A percentile compares a stretch with the other conserved stretches of the same genome.
Evolutionary conservation across 2,329 filamentous ascomycete species (phyloP).

Genomic region (Pestalotiopsis sp.): DNA sequence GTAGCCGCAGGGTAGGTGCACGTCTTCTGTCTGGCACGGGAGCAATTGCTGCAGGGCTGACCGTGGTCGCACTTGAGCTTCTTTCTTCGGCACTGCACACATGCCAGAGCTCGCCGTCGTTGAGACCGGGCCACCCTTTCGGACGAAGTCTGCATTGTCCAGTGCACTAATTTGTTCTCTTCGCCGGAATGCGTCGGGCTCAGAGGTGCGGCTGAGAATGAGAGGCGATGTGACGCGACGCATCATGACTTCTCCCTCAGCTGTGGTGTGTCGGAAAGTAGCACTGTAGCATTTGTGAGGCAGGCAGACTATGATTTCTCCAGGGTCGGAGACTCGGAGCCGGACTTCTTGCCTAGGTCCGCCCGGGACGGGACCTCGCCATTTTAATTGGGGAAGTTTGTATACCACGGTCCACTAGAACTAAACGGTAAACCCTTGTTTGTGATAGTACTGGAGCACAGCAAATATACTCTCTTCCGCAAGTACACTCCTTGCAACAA

Average conservation of each 20-base stretch:
- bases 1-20: background rate
- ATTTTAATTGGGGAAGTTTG: background rate
- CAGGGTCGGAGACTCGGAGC: background rate
- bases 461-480: background rate
- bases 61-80: constrained; percentile 8
- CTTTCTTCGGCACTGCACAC: constrained; percentile 1
- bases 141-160: background rate
- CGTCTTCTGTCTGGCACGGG: background rate
- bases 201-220: background rate
- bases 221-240: background rate
- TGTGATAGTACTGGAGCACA: background rate
- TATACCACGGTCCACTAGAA: background rate
- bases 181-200: background rate
- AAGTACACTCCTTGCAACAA: background rate
- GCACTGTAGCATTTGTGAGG: too few species aligned
- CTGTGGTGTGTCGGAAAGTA: background rate
- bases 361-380: background rate
- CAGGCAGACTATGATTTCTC: background rate
- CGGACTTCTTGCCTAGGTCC: background rate
- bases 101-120: background rate
- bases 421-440: background rate
- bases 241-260: background rate
- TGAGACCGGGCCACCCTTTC: background rate
- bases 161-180: background rate
- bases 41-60: constrained; percentile 6